Evolutionary conservation across 1,284 basidiomycete genomes (phyloP).

Genomic region (Leccinum subatratum): DNA sequence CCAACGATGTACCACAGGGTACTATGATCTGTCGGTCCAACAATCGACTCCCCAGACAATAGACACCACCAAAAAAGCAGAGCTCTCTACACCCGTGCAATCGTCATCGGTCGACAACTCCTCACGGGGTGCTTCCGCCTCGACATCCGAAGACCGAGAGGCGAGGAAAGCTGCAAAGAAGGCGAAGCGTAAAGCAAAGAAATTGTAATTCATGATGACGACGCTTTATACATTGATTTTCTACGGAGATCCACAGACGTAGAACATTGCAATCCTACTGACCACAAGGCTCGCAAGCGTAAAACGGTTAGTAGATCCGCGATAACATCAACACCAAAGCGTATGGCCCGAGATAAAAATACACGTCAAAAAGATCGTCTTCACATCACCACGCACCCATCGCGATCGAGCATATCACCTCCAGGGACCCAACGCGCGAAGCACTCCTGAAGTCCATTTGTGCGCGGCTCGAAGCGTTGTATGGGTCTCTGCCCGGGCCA

Average conservation of each 20-base stretch:
- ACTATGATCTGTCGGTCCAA: conserved; percentile 22
- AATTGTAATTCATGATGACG: conserved; percentile 16
- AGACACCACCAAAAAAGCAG: conserved; percentile 15
- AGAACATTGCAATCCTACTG: conserved; percentile 15
- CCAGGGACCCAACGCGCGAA: conserved; percentile 12
- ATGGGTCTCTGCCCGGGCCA: no score
- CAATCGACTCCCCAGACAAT: conserved; percentile 1
- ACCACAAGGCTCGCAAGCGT: conserved; percentile 17
- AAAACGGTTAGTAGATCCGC: neutral
- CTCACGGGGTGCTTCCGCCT: conserved; percentile 14
- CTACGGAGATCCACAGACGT: conserved; percentile 12
- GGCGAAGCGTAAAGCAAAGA: conserved; percentile 24
- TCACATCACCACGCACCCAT: conserved; percentile 9
- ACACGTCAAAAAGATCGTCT: conserved; percentile 10
- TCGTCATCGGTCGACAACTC: conserved; percentile 7
- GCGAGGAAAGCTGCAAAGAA: conserved; percentile 22
- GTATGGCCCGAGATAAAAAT: conserved; percentile 16
- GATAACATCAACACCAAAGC: conserved; percentile 16
- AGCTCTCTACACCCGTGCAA: conserved; percentile 5
- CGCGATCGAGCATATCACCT: conserved; percentile 33
- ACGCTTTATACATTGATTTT: conserved; percentile 19
- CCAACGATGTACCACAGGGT: conserved; percentile 25
- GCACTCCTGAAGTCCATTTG: no score
- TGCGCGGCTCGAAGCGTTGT: no score
- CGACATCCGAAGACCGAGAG: conserved; percentile 14